phyloP scores from a whole-genome alignment of 108 stramenopile species.

The Cyclotella sp. region DNA sequence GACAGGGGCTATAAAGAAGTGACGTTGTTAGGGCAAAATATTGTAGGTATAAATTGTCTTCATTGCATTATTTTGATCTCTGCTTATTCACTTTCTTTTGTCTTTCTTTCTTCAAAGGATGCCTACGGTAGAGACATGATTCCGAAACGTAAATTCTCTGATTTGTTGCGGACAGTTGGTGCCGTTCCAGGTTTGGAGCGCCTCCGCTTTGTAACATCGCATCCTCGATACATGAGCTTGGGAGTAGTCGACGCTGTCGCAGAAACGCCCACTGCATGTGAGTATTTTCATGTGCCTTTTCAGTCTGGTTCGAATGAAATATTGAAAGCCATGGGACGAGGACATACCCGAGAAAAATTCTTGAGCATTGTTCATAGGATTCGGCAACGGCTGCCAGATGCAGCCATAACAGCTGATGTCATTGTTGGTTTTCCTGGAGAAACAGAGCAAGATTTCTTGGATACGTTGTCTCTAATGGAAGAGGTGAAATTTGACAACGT shows the following conservation, averaged over 20 bases:
- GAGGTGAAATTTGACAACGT: slow-evolving; percentile 84
- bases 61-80: background rate
- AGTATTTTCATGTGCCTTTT: slow-evolving; percentile 94
- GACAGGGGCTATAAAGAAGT: slow-evolving; percentile 92
- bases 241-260: slow-evolving; percentile 95
- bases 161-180: slow-evolving; percentile 87
- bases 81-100: too few relatives aligned
- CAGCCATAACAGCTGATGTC: slow-evolving; percentile 92
- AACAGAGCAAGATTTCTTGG: slow-evolving; percentile 95
- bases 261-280: slow-evolving; percentile 83
- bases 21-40: slow-evolving; percentile 97
- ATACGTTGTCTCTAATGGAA: slow-evolving; percentile 92
- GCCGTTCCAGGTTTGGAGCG: slow-evolving; percentile 80
- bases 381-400: slow-evolving; percentile 87
- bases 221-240: slow-evolving; percentile 96
- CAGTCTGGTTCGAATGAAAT: slow-evolving; percentile 91
- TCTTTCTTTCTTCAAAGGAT: slow-evolving; percentile 43
- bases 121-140: slow-evolving; percentile 95
- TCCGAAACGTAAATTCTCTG: slow-evolving; percentile 94
- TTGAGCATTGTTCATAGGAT: slow-evolving; percentile 91
- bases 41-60: slow-evolving; percentile 35
- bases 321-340: slow-evolving; percentile 93
- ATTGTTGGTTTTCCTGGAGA: slow-evolving; percentile 98
- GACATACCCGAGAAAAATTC: slow-evolving; percentile 94
- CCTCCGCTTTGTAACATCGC: slow-evolving; percentile 95